These are phyloP conservation scores for Leptosphaerulina australis DNA, from an alignment of 2,329 filamentous ascomycete genomes.

Conservation along the genomic window DNA sequence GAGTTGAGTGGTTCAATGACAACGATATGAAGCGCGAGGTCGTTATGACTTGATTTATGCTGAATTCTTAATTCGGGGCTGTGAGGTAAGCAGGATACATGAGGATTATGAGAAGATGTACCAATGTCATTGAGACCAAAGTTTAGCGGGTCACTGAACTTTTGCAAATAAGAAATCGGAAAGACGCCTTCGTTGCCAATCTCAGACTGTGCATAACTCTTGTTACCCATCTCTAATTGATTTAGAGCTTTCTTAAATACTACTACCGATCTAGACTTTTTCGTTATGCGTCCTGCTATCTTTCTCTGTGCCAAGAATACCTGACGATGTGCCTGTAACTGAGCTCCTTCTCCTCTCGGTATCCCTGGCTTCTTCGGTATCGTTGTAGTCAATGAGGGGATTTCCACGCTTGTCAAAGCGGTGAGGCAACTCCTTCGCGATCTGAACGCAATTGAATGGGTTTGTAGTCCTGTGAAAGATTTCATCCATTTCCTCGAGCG, in stretches of 20 bases:
- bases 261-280: neutral
- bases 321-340: constrained; percentile 24
- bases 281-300: constrained; percentile 14
- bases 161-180: no score
- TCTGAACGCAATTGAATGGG: constrained; percentile 56
- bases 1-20: no score
- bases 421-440: constrained; percentile 59
- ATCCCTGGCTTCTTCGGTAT: constrained; percentile 44
- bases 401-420: constrained; percentile 65
- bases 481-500: constrained; percentile 57
- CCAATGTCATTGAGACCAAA: no score
- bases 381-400: constrained; percentile 59
- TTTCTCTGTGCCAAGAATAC: constrained; percentile 5
- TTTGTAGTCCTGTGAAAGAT: constrained; percentile 65
- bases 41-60: no score
- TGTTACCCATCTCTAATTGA: no score
- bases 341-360: constrained; percentile 40
- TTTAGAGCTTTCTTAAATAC: neutral
- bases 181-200: no score
- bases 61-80: no score
- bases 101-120: no score
- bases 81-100: no score
- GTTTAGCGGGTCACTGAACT: no score
- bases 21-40: no score
- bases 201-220: no score